These are phyloP conservation scores for Cadophora gregata DNA, from an alignment of 2,329 filamentous ascomycete species.

Conservation along the genomic window DNA sequence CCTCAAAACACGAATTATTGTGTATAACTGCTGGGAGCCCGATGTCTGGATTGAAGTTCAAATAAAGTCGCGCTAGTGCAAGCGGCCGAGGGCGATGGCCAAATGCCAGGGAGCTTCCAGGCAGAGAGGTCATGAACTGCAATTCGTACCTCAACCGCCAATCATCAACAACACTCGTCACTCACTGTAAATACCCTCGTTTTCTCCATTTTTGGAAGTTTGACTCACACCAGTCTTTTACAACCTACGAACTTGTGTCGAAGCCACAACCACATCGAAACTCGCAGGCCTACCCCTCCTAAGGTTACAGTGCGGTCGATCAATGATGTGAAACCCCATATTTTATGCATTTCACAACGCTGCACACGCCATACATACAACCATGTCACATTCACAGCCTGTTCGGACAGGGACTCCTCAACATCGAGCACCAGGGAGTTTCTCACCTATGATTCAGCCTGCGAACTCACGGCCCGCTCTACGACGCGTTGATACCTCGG, in stretches of 20 bases:
- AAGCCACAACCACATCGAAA: not conserved
- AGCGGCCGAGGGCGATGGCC: not conserved
- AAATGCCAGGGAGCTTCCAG: not conserved
- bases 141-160: not conserved
- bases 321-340: conserved; percentile 37
- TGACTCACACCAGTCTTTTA: not conserved
- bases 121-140: not conserved
- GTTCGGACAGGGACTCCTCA: conserved; percentile 28
- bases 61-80: conserved; percentile 8
- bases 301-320: conserved; percentile 16
- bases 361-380: conserved; percentile 22
- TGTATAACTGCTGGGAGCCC: too few relatives aligned
- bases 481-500: conserved; percentile 53
- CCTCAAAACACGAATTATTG: too few relatives aligned
- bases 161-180: not conserved
- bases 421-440: conserved; percentile 42
- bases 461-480: conserved; percentile 48
- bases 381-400: conserved; percentile 36
- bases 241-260: not conserved
- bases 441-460: conserved; percentile 44
- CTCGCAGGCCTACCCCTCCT: conserved; percentile 10
- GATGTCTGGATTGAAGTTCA: not conserved
- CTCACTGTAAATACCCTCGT: not conserved
- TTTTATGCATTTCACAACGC: conserved; percentile 32
- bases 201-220: not conserved